These are phyloP conservation scores for Penicillium angulare DNA, from an alignment of 495 filamentous ascomycete species.

Conservation along the genomic window DNA sequence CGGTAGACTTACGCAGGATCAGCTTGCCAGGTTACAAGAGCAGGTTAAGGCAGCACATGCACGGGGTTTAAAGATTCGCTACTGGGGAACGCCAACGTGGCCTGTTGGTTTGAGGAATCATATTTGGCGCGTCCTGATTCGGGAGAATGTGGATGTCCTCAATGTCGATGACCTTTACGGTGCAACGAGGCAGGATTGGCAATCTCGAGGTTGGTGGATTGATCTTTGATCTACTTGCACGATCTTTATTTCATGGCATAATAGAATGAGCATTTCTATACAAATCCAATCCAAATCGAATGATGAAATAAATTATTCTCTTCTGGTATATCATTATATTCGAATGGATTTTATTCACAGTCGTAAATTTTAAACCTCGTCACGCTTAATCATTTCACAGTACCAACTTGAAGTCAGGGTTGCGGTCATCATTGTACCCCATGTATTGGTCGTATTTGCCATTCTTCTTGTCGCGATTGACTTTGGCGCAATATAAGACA, in stretches of 20 bases:
- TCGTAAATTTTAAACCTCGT: neutral
- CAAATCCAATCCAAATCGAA: no score
- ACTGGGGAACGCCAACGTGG: slow-evolving; percentile 68
- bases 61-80: slow-evolving; percentile 60
- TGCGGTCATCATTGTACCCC: slow-evolving; percentile 63
- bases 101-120: slow-evolving; percentile 56
- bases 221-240: no score
- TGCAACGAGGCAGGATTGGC: slow-evolving; percentile 24
- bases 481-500: slow-evolving; percentile 62
- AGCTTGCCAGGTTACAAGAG: slow-evolving; percentile 52
- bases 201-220: neutral
- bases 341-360: neutral
- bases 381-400: slow-evolving; percentile 40
- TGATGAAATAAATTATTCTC: no score
- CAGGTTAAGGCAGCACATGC: slow-evolving; percentile 60
- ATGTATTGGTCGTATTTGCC: slow-evolving; percentile 61
- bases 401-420: slow-evolving; percentile 63
- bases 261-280: no score
- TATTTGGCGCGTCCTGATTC: slow-evolving; percentile 61
- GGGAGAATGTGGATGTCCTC: slow-evolving; percentile 55
- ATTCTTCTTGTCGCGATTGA: slow-evolving; percentile 61
- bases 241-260: no score
- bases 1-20: slow-evolving; percentile 35
- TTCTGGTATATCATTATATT: no score
- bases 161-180: slow-evolving; percentile 28